These are phyloP conservation scores for Aspergillus sp. DNA, from an alignment of 2,329 filamentous ascomycete species.

Conservation along the genomic window DNA sequence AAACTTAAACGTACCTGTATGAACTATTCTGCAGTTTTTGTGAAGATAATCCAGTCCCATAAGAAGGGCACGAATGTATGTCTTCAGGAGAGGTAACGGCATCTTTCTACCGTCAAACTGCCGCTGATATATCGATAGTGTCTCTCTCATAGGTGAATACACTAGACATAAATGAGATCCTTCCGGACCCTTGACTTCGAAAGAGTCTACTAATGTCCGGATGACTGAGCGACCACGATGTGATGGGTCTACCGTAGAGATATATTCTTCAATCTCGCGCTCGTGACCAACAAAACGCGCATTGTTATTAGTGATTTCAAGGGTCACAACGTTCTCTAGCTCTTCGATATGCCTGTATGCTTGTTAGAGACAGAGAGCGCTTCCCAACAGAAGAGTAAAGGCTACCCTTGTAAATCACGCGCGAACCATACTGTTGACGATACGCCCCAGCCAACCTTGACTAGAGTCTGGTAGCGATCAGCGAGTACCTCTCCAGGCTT, in stretches of 20 bases:
- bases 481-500: constrained; percentile 29
- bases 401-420: constrained; percentile 27
- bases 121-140: constrained; percentile 34
- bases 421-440: constrained; percentile 33
- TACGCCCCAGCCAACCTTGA: constrained; percentile 31
- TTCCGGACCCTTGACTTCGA: constrained; percentile 29
- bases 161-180: constrained; percentile 38
- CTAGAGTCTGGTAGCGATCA: constrained; percentile 26
- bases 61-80: constrained; percentile 38
- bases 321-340: constrained; percentile 24
- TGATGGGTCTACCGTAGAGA: constrained; percentile 30
- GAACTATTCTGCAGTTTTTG: constrained; percentile 39
- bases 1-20: constrained; percentile 36
- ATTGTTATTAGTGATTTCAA: constrained; percentile 31
- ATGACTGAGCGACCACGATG: constrained; percentile 35
- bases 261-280: constrained; percentile 33
- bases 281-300: constrained; percentile 23
- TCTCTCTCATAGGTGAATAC: constrained; percentile 40
- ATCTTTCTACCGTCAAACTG: constrained; percentile 31
- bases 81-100: constrained; percentile 34
- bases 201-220: constrained; percentile 34
- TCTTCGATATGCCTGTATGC: constrained; percentile 23
- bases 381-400: constrained; percentile 19
- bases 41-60: constrained; percentile 46
- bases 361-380: constrained; percentile 21